Evolutionary conservation across 148 eudicot genomes (phyloP).

Genomic region (Rhododendron griersonianum): DNA sequence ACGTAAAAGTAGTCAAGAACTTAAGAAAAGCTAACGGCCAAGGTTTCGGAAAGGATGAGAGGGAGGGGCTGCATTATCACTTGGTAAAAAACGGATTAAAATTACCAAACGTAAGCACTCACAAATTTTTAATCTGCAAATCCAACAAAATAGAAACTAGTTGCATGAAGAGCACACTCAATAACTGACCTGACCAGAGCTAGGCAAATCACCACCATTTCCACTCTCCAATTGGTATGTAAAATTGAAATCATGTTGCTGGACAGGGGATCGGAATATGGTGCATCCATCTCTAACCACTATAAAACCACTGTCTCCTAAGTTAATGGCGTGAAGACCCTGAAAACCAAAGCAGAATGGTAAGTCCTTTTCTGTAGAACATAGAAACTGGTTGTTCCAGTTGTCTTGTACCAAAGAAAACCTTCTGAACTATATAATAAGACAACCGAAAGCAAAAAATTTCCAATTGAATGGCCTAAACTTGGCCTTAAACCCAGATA

Average conservation of each 20-base stretch:
- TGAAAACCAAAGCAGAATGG: conserved; percentile 21
- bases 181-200: conserved; percentile 71
- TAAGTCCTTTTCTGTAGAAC: conserved; percentile 10
- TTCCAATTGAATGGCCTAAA: neutral
- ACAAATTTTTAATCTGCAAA: neutral
- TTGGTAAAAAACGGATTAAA: neutral
- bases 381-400: neutral
- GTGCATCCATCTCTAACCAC: conserved; percentile 78
- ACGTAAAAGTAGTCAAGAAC: neutral
- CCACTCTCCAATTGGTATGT: conserved; percentile 81
- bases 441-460: neutral
- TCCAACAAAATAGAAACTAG: neutral
- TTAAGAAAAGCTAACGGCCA: neutral
- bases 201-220: conserved; percentile 66
- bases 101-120: neutral
- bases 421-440: neutral
- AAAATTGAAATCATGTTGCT: conserved; percentile 87
- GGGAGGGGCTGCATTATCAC: neutral
- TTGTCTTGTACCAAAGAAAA: neutral
- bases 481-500: neutral
- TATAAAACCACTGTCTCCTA: conserved; percentile 85
- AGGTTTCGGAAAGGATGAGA: neutral
- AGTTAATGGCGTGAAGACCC: conserved; percentile 80
- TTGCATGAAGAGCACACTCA: neutral
- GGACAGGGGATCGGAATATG: conserved; percentile 70